Evolutionary conservation across 306 rosid species (phyloP).

Genomic region (Inga oerstediana): DNA sequence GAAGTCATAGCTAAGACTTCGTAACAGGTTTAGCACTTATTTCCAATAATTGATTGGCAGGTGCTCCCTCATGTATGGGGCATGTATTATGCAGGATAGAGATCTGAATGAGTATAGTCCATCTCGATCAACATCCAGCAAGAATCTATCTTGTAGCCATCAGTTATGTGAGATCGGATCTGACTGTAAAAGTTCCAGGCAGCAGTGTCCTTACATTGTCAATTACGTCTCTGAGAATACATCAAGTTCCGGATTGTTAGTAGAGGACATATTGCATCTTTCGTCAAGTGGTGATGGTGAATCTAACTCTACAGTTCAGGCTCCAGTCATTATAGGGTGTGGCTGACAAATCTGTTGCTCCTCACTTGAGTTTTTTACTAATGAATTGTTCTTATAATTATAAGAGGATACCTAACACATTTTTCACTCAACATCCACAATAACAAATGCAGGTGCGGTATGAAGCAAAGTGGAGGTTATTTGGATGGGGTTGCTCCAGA

Average conservation of each 20-base stretch:
- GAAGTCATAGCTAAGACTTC: conserved; percentile 49
- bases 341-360: conserved; percentile 29
- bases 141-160: conserved; percentile 79
- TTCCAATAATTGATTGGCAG: conserved; percentile 98
- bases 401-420: neutral
- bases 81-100: conserved; percentile 98
- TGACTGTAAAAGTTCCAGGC: conserved; percentile 67
- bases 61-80: conserved; percentile 96
- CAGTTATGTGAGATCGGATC: conserved; percentile 70
- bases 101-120: conserved; percentile 90
- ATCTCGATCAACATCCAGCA: conserved; percentile 75
- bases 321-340: conserved; percentile 80
- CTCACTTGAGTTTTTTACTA: conserved; percentile 22
- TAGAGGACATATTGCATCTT: conserved; percentile 86
- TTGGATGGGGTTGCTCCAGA: conserved; percentile 94
- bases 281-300: conserved; percentile 49
- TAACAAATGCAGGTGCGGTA: conserved; percentile 76
- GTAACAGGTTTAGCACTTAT: conserved; percentile 84
- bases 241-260: conserved; percentile 87
- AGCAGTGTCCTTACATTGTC: conserved; percentile 69
- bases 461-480: conserved; percentile 94
- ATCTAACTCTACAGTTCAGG: conserved; percentile 66
- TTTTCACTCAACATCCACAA: conserved; percentile 29
- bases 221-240: conserved; percentile 76
- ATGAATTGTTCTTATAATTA: neutral